Evolutionary conservation across 352 stramenopile species (phyloP), one percentile per base, ranked within the genome.

Genomic region (Phytophthora sp.): DNA sequence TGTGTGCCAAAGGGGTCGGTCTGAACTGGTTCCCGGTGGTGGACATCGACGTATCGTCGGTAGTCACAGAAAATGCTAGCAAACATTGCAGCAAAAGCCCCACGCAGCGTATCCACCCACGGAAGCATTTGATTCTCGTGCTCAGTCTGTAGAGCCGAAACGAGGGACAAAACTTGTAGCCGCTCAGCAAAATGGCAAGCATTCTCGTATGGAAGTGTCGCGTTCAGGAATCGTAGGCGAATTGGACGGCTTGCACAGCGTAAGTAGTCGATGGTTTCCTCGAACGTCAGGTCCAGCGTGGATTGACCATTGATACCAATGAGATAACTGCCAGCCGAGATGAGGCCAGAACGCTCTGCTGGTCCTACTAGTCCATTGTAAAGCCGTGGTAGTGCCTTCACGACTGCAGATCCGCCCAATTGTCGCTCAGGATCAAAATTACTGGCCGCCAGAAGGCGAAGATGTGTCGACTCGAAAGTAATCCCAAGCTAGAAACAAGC

Each of bases 401-500:
- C 79, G 31, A 92, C 83, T 1, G 85, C 83, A 3, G 80, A 90
- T 16, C 80, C 77, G 1, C 75, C 73, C 5, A 77, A 62, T 20
- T 77, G 74, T 0, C 57, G 58, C 16, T 70, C 71, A 20, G 63
- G 69, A 53, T 86, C 59, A 27, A 82, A 90, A 23, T 82, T 79
- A 16, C 75, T 84, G 12, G 80, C 76, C 3, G 82, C 77, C 2
- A 93, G 56, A 53, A 93, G 70, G 7, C 81, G 81, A 41, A 91
- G 49, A 41, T 90, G 82, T 1, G 85, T 91, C 7, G 85, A 83
- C 57, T 93, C 85, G 51, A 93, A 89, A 6, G 83, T 91, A 41
- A 93, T 91, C 4, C 85, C 85, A 45, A 93, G 74, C 85, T 93
- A 26, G 49, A 59, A 36, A 46, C 4, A 42, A 8, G 41, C 7